Base-by-base conservation (phyloP, 768 basidiomycete genomes). In the Lactarius sp. region DNA sequence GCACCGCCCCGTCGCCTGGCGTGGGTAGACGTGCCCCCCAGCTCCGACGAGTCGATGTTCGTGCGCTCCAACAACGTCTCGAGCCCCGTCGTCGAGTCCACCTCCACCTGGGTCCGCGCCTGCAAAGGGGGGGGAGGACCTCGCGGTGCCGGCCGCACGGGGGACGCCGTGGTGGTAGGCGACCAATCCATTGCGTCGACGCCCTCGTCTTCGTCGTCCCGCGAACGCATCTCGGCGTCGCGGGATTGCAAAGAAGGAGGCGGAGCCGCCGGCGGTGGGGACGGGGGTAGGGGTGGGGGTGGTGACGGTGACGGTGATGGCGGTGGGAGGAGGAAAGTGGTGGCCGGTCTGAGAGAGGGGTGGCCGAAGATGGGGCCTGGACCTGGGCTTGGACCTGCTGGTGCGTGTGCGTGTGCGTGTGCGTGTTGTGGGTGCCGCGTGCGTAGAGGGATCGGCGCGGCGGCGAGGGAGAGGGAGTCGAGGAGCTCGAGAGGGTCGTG, bases 171-270 rank as follows among this genome's bases (percentile, higher is more conserved):
- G 14, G 36, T 16, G 1, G 84, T 85, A 0, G 90, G 88, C 13
- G 79, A 81, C 89, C 87, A 89, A 70, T 92, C 84, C 83, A 85
- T 85, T 22, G 79, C 81, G 53, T 82, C 78, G 20, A 53, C 69
- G 39, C 41, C 78, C 31, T 56, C 70, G 33, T 44, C 69, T 16
- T 53, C 68, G 16, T 69, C 63, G n/a, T 46, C 53, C n/a, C 42
- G 75, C 71, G 42, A 72, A 70, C 4, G 69, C 70, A 39, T 59
- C 59, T 41, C 75, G 71, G 54, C 75, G 10, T 71, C 41, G 65
- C 69, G 61, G 68, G 69, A 54, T 57, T 69, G 60, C 31, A 56
- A 46, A 61, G 60, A 41, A 63, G 62, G 7, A 5, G 4, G 47
- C 16, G 20, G 9, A 33, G 31, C 8, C 22, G 7, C 18, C 4